Base-by-base conservation (phyloP, 768 basidiomycete species). In the Xerocomellus intermedius region DNA sequence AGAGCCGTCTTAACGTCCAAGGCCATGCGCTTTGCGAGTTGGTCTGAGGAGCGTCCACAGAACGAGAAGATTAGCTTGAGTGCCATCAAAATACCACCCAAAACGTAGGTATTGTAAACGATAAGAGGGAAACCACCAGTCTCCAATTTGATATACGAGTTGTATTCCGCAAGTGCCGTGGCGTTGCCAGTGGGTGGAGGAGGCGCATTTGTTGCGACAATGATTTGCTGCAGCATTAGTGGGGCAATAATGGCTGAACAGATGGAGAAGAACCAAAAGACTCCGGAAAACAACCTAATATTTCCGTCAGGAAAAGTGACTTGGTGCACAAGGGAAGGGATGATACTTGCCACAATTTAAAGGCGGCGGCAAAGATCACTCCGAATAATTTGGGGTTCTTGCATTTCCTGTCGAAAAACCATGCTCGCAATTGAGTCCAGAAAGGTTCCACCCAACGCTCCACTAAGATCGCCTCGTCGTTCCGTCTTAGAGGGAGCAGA, bases 121-220 rank as follows among this genome's bases (percentile, higher is more conserved):
- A 69, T 60, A 6, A 69, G 60, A 38, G 68, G 68, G 43, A 69
- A 67, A 28, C 68, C 68, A 21, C 68, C 68, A 4, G 68, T 69
- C n/a, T 35, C 38, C 36, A 42, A 22, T 54, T 65, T 39, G 24
- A 69, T 67, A 9, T 17, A 41, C 4, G 57, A 38, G 14, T 53
- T 61, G 38, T 56, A 69, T 48, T 57, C 58, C 13, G 64, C 61
- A 10, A 69, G 57, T 2, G 58, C 63, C 17, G 62, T 58, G n/a
- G 61, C 55, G 19, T 58, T 53, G 14, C 58, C 56, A n/a, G 14
- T 39, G 22, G 68, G 68, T 19, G 55, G 56, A 22, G 55, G 42
- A 26, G 56, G 58, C 36, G 68, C 66, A 26, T 52, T 62, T 5
- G 47, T 48, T 16, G 58, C 61, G n/a, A 69, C 58, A 17, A 66